These are phyloP conservation scores for Ilex aquifolium DNA, from an alignment of 257 asterid genomes.

Conservation along the genomic window DNA sequence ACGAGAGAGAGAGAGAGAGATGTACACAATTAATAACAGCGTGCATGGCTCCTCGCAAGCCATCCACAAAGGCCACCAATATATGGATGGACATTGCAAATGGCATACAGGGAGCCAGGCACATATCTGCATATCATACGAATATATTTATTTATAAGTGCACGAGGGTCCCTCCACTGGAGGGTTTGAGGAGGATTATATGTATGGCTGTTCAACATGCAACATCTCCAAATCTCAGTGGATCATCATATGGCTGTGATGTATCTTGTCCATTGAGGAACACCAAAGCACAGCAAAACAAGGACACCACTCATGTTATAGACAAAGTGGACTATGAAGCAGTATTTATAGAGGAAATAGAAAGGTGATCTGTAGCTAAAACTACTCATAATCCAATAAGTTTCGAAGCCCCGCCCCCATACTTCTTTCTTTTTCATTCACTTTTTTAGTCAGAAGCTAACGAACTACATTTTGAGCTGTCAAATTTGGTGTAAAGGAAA, in stretches of 20 bases:
- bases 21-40: neutral
- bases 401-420: constrained; percentile 9
- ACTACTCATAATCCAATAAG: neutral
- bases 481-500: constrained; percentile 9
- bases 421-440: constrained; percentile 3
- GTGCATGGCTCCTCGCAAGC: constrained; percentile 49
- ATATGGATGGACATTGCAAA: constrained; percentile 12
- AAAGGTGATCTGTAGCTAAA: constrained; percentile 1
- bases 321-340: constrained; percentile 7
- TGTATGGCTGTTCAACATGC: neutral
- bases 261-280: too few relatives aligned
- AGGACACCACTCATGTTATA: neutral
- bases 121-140: neutral
- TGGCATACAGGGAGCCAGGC: constrained; percentile 72
- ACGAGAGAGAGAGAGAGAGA: too few relatives aligned
- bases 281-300: neutral
- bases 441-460: constrained; percentile 9
- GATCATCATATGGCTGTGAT: too few relatives aligned
- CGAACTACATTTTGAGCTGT: constrained; percentile 26
- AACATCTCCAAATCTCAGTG: neutral
- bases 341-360: constrained; percentile 9
- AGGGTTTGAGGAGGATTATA: constrained; percentile 22
- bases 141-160: too few relatives aligned
- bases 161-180: constrained; percentile 11
- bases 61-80: constrained; percentile 26